Evolutionary conservation across 257 asterid genomes (phyloP), one percentile per base, ranked within the genome.

Genomic region (Verbascum thapsus): DNA sequence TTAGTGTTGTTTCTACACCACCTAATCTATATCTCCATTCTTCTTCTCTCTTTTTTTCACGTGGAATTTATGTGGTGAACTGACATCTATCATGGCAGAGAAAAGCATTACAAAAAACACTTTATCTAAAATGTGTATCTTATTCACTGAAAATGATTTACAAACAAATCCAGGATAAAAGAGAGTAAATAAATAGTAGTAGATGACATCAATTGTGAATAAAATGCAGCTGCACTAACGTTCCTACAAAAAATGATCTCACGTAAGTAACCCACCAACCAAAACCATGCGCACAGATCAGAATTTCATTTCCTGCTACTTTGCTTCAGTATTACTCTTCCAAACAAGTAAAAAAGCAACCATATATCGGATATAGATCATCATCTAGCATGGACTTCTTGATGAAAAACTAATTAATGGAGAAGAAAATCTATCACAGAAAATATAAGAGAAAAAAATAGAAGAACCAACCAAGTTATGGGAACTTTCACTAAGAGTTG

Each of bases 401-500:
- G 42, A 63, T 53, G 55, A 59, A 67, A 66, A 49, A 51, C 43
- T 32, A 76, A n/a, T 58, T 40, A 53, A 52, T 39, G 11, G 22
- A 53, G 30, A 55, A 34, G 17, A 66, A 48, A 10, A 6, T 53
- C 57, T 22, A 18, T 55, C 53, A 48, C 45, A 34, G 18, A 42
- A 42, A 72, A 69, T n/a, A 60, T 42, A 7, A 47, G 35, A 42
- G 23, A 9, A 63, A 54, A 70, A 70, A 67, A 68, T 74, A 67
- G 67, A 70, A 58, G 73, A 76, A 75, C 95, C 60, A 67, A 92
- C 99, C 99, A 94, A 74, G 87, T 94, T 94, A 72, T 94, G 87
- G 61, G 94, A 76, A 78, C 73, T 85, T 76, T 84, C 96, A 67
- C 78, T 79, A 70, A 82, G 81, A 79, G 91, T 85, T 52, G 97